Evolutionary conservation across 257 asterid species (phyloP), one percentile per base, ranked within the genome.

Genomic region (Solanum gandarillasii): DNA sequence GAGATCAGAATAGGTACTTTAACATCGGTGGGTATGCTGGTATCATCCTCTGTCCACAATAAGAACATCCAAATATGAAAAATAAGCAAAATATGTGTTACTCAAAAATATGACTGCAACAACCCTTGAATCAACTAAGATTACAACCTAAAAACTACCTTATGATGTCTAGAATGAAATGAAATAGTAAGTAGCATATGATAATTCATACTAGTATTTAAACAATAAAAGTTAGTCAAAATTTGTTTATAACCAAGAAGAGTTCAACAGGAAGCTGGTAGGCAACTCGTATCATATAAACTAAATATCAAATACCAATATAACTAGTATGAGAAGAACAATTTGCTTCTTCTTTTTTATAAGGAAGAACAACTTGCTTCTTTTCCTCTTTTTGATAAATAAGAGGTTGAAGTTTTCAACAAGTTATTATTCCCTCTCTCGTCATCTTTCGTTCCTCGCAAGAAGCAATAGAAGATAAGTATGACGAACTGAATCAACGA

Each of bases 21-120:
- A 76, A 95, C 93, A 85, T 95, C 98, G 9, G 96, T 92, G 48
- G 90, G 93, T 87, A 97, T 93, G 94, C 98, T 95, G 38, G 98
- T 97, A 87, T 97, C 99, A 86, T 97, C 99, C 99, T 97, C 99
- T 97, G 96, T 89, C 83, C 92, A 90, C 67, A 88, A 91, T 70
- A 88, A 88, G 60, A 88, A 83, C 32, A 74, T 32, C 34, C 82
- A 85, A 88, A 21, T 41, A 83, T 55, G 88, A 14, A 73, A 72
- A 31, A 48, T 23, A 38, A 48, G 85, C 29, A 46, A 25, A 43
- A 4, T 14, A 25, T 41, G 65, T 41, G 65, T 43, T 13, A 41
- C 84, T 78, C 23, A 41, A 13, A 78, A 78, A 41, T 76, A 76
- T 25, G 84, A 79, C 25, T 25, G 84, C 65, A n/a, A 6, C 35